Evolutionary conservation across 768 basidiomycete species (phyloP).

Genomic region (Phlegmacium glaucopus): DNA sequence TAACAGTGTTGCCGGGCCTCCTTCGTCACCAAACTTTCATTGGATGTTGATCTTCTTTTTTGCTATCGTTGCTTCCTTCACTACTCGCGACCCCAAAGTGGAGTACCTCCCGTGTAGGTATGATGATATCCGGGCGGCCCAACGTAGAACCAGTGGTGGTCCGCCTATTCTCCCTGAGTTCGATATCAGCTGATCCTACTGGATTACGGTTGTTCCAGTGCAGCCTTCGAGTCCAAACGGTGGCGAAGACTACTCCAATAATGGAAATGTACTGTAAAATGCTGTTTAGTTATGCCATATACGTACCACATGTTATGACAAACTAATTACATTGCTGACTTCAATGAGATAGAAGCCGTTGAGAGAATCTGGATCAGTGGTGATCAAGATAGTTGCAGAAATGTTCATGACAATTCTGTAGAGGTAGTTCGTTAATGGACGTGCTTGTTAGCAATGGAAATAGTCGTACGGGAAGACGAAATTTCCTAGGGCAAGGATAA

Average conservation of each 20-base stretch:
- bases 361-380: conserved; percentile 18
- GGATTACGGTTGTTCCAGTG: conserved; percentile 12
- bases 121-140: too few relatives aligned
- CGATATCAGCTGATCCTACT: too few relatives aligned
- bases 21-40: too few relatives aligned
- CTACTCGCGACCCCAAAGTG: too few relatives aligned
- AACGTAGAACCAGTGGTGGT: too few relatives aligned
- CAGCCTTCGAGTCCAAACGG: conserved; percentile 26
- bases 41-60: too few relatives aligned
- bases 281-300: background rate
- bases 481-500: conserved; percentile 33
- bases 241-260: conserved; percentile 34
- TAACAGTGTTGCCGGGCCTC: too few relatives aligned
- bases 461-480: conserved; percentile 32
- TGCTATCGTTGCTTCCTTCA: too few relatives aligned
- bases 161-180: too few relatives aligned
- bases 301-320: background rate
- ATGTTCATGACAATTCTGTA: conserved; percentile 26
- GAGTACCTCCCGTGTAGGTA: too few relatives aligned
- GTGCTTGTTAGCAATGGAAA: background rate
- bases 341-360: too few relatives aligned
- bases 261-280: conserved; percentile 24
- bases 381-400: conserved; percentile 27
- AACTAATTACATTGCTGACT: conserved; percentile 20
- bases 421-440: background rate